These are phyloP conservation scores for Drosera capensis DNA, from an alignment of 148 eudicot genomes.

Conservation along the genomic window DNA sequence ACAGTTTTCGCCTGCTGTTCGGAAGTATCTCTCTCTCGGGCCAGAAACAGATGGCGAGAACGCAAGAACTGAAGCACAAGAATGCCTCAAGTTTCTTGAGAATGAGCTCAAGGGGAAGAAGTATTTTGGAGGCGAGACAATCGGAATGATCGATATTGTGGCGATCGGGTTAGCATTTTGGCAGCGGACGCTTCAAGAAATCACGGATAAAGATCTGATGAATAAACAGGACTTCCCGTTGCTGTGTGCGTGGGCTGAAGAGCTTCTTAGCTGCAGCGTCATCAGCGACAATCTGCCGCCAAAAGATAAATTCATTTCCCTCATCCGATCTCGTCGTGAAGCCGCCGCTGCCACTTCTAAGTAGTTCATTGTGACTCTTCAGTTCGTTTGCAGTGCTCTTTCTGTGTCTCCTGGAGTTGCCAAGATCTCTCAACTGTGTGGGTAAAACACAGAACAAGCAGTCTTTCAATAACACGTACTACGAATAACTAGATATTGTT, in stretches of 20 bases:
- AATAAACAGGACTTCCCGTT: conserved; percentile 17
- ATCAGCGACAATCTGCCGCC: conserved; percentile 21
- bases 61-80: conserved; percentile 9
- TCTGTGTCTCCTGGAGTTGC: too few relatives aligned
- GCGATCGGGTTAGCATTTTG: conserved; percentile 3
- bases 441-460: too few relatives aligned
- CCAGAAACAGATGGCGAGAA: too few relatives aligned
- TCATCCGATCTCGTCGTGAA: too few relatives aligned
- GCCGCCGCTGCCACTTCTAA: too few relatives aligned
- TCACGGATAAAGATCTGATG: conserved; percentile 1
- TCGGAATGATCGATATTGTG: conserved; percentile 16
- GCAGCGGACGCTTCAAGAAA: conserved; percentile 5
- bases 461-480: too few relatives aligned
- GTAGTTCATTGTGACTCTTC: too few relatives aligned
- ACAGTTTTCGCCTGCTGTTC: too few relatives aligned
- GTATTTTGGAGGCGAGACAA: conserved; percentile 11
- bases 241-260: conserved; percentile 15
- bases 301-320: conserved; percentile 10
- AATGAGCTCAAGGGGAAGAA: conserved; percentile 12
- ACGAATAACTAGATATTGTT: too few relatives aligned
- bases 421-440: too few relatives aligned
- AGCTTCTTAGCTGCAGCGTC: conserved; percentile 9
- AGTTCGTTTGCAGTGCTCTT: too few relatives aligned
- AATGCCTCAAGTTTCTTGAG: conserved; percentile 8
- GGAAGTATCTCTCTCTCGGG: too few relatives aligned